These are phyloP conservation scores for Sugiyamaella grinbergsii DNA, from an alignment of 1,139 yeast genomes.

Conservation along the genomic window DNA sequence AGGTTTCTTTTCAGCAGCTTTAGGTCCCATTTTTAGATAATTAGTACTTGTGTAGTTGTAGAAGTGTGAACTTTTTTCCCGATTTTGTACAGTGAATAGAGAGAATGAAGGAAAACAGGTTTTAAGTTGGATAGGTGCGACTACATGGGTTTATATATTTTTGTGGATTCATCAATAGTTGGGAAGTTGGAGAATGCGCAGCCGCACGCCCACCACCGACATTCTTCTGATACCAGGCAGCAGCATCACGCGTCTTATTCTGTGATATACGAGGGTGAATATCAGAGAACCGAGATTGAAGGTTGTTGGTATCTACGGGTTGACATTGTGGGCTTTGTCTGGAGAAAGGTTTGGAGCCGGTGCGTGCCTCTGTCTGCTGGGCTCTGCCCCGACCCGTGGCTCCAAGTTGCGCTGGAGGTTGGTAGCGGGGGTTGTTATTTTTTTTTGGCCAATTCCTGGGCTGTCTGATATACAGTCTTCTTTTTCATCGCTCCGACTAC, in stretches of 20 bases:
- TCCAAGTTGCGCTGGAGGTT: conserved; percentile 17
- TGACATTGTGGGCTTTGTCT: too few relatives aligned
- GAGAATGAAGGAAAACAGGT: conserved; percentile 31
- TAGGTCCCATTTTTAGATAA: conserved; percentile 87
- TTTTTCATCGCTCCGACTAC: too few relatives aligned
- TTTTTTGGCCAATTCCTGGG: too few relatives aligned
- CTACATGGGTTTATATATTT: conserved; percentile 22
- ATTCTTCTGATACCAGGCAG: not conserved
- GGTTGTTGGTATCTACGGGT: too few relatives aligned
- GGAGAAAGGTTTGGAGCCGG: too few relatives aligned
- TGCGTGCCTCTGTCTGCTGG: conserved; percentile 6
- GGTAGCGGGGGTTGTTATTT: too few relatives aligned
- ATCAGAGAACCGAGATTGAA: conserved; percentile 10
- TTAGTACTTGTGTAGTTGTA: conserved; percentile 17
- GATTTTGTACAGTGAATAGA: conserved; percentile 33
- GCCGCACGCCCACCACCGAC: conserved; percentile 9
- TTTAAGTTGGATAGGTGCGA: conserved; percentile 15
- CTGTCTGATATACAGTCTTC: too few relatives aligned
- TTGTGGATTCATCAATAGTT: not conserved
- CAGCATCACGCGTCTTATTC: not conserved
- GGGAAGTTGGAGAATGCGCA: conserved; percentile 8
- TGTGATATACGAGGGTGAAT: conserved; percentile 6
- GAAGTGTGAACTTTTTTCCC: conserved; percentile 37
- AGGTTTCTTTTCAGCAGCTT: conserved; percentile 85
- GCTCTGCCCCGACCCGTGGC: not conserved